phyloP scores from a whole-genome alignment of 2,329 filamentous ascomycete genomes.

The Sporothrix sp. region DNA sequence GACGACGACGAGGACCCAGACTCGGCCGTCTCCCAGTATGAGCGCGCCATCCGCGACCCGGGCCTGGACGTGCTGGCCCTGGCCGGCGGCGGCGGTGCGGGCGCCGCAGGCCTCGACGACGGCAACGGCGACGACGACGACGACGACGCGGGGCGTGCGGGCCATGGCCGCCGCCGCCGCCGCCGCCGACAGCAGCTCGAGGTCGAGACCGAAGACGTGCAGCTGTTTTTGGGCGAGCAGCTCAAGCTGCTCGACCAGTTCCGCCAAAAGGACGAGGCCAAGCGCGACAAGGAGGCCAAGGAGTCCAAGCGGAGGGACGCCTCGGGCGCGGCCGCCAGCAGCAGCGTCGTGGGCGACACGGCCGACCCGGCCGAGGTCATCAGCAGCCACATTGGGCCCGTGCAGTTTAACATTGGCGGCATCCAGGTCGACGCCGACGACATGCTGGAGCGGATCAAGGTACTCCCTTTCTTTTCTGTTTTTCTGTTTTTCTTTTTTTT shows the following conservation, averaged over 20 bases:
- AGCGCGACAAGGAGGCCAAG: conserved; percentile 30
- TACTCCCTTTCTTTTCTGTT: conserved; percentile 34
- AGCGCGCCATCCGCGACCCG: conserved; percentile 69
- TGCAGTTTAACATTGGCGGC: conserved; percentile 96
- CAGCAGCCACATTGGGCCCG: conserved; percentile 80
- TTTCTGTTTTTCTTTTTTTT: too few relatives aligned
- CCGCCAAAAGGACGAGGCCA: conserved; percentile 40
- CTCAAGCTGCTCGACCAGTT: conserved; percentile 61
- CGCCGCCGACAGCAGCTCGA: conserved; percentile 33
- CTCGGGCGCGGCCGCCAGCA: conserved; percentile 15
- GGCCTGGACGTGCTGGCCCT: conserved; percentile 52
- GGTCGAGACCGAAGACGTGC: conserved; percentile 61
- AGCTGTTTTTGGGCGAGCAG: conserved; percentile 68
- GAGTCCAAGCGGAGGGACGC: conserved; percentile 17
- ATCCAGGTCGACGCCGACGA: conserved; percentile 94
- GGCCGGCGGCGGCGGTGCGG: conserved; percentile 25
- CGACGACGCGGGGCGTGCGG: not conserved
- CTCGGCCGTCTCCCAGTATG: conserved; percentile 62
- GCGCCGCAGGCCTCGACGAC: not conserved
- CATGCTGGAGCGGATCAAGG: conserved; percentile 79
- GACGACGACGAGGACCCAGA: conserved; percentile 29
- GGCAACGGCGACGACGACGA: not conserved
- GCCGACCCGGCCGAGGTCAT: conserved; percentile 30
- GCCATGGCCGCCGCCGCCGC: not conserved
- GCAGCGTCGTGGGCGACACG: conserved; percentile 23